Conservation (phyloP, 1,284 basidiomycete species). For the Polyporus tsugae region DNA sequence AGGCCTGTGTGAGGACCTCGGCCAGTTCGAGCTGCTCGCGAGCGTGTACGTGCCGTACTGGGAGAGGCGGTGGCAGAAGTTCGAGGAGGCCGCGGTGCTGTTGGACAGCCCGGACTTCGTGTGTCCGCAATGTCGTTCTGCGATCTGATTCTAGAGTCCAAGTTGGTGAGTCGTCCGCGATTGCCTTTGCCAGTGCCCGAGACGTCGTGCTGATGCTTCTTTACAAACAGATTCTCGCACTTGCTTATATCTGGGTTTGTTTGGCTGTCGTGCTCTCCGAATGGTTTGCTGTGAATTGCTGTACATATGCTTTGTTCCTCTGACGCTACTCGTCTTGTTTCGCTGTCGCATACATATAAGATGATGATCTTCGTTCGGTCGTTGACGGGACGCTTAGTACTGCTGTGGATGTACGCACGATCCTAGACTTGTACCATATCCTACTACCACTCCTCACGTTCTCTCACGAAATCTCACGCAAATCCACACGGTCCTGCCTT, state of each 20-base stretch:
- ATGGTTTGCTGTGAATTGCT: too few species aligned
- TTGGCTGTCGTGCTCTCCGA: background rate
- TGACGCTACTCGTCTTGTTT: background rate
- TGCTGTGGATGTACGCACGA: background rate
- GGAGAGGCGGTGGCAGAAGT: constrained; percentile 25
- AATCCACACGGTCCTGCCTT: background rate
- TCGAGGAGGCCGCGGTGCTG: constrained; percentile 12
- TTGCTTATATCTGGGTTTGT: background rate
- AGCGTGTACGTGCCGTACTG: constrained; percentile 30
- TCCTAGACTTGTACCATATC: background rate
- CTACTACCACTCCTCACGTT: background rate
- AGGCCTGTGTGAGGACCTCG: constrained; percentile 17
- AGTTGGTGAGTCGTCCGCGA: background rate
- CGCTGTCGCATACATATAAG: background rate
- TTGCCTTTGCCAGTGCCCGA: too few species aligned
- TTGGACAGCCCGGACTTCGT: constrained; percentile 19
- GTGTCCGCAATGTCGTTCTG: constrained; percentile 31
- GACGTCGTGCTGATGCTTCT: background rate
- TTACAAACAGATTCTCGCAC: background rate
- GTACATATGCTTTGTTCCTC: background rate
- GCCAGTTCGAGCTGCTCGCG: constrained; percentile 25
- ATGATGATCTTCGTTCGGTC: background rate
- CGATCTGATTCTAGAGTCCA: constrained; percentile 24
- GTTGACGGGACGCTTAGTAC: background rate
- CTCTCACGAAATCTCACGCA: background rate